Evolutionary conservation across 164 flowering plant genomes (phyloP).

Genomic region (Chloranthus sessilifolius): DNA sequence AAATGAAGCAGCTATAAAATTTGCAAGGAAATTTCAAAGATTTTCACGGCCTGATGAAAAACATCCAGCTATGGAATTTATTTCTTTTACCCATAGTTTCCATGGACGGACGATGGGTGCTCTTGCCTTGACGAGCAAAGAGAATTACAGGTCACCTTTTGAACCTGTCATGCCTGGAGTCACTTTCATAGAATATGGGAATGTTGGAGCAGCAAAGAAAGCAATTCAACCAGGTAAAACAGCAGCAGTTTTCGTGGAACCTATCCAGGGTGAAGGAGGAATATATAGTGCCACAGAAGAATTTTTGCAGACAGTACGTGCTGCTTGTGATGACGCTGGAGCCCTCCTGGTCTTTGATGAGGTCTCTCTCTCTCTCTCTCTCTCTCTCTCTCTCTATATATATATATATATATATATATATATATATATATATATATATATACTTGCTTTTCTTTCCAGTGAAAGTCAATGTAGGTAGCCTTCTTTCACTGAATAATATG

Average conservation of each 20-base stretch:
- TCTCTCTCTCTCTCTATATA: background rate
- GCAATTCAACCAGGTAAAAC: slow-evolving; percentile 49
- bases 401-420: no score
- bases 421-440: no score
- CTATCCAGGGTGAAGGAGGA: slow-evolving; percentile 98
- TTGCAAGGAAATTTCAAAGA: slow-evolving; percentile 79
- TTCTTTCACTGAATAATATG: no score
- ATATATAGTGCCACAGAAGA: slow-evolving; percentile 75
- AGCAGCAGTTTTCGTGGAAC: slow-evolving; percentile 96
- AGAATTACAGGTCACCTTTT: slow-evolving; percentile 74
- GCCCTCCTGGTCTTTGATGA: slow-evolving; percentile 87
- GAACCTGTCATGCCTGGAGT: slow-evolving; percentile 98
- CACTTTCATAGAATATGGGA: slow-evolving; percentile 78
- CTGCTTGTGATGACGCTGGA: slow-evolving; percentile 79
- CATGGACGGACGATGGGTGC: slow-evolving; percentile 97
- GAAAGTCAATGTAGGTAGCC: no score
- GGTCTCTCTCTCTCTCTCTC: slow-evolving; percentile 29
- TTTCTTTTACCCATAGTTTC: slow-evolving; percentile 69
- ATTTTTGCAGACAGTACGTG: slow-evolving; percentile 58
- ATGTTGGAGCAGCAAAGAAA: slow-evolving; percentile 49
- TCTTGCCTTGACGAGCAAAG: slow-evolving; percentile 93
- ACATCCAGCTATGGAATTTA: slow-evolving; percentile 61
- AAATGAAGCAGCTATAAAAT: slow-evolving; percentile 96
- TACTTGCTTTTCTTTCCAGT: no score
- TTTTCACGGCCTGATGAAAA: slow-evolving; percentile 37